Percentiles rank a stretch among this genome's conserved stretches.
Evolutionary conservation across 768 basidiomycete genomes (phyloP).

Genomic region (Phlebiopsis flavidoalba): DNA sequence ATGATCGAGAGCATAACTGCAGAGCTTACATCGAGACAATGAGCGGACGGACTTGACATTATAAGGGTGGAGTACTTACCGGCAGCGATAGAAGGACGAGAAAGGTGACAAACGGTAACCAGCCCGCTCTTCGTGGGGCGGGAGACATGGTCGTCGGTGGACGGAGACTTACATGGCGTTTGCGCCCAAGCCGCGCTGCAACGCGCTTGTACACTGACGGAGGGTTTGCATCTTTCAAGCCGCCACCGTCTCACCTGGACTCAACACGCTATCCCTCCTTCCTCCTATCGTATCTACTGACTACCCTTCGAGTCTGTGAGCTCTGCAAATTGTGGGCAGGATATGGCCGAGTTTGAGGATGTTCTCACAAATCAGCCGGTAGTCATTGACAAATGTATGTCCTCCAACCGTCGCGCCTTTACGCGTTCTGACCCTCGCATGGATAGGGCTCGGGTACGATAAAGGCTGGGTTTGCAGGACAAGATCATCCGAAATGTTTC

Average conservation of each 20-base stretch:
- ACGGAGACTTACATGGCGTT: background rate
- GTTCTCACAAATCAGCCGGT: constrained; percentile 98
- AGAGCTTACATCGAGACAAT: constrained; percentile 23
- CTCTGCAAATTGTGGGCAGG: background rate
- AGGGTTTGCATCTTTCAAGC: background rate
- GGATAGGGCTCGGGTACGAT: constrained; percentile 93
- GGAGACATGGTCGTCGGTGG: constrained; percentile 8
- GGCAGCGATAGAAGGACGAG: constrained; percentile 13
- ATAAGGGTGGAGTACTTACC: constrained; percentile 12
- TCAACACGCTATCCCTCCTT: background rate
- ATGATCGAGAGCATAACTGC: constrained; percentile 40
- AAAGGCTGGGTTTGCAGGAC: constrained; percentile 98
- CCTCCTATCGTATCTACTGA: background rate
- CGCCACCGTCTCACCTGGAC: background rate
- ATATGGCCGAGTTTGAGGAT: constrained; percentile 88
- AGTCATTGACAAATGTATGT: constrained; percentile 95
- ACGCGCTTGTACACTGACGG: background rate
- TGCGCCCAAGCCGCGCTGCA: background rate
- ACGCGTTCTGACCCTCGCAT: background rate
- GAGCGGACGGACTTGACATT: background rate
- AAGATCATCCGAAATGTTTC: constrained; percentile 99
- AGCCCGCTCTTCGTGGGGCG: constrained; percentile 13
- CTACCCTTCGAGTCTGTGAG: background rate
- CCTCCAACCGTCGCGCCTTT: background rate
- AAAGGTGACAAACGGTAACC: constrained; percentile 13